A percentile compares a stretch with the other conserved stretches of the same genome.
Evolutionary conservation across 306 rosid genomes (phyloP).

Genomic region (Pyrus bretschneideri): DNA sequence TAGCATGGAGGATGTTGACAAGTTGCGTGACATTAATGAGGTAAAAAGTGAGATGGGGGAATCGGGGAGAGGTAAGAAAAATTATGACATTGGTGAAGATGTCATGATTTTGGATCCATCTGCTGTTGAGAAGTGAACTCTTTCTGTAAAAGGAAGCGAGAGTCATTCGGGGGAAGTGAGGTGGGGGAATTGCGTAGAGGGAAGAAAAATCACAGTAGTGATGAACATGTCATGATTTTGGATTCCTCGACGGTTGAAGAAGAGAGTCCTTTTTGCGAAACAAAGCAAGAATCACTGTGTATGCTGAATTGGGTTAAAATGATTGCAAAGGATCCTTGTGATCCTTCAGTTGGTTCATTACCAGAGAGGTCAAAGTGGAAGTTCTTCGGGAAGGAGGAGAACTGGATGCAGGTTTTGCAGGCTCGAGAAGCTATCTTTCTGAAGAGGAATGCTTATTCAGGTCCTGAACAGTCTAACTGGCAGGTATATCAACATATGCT

Average conservation of each 20-base stretch:
- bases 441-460: conserved; percentile 30
- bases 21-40: background rate
- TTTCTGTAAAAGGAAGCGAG: conserved; percentile 21
- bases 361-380: conserved; percentile 62
- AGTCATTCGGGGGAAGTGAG: conserved; percentile 21
- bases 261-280: conserved; percentile 7
- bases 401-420: conserved; percentile 61
- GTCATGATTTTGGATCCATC: conserved; percentile 28
- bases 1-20: background rate
- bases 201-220: background rate
- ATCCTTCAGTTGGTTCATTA: conserved; percentile 41
- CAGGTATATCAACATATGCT: conserved; percentile 40
- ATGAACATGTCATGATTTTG: conserved; percentile 19
- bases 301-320: conserved; percentile 51
- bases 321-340: conserved; percentile 56
- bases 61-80: conserved; percentile 15
- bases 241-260: conserved; percentile 19
- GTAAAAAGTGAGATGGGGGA: conserved; percentile 18
- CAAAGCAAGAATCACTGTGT: conserved; percentile 23
- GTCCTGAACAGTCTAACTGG: conserved; percentile 37
- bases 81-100: conserved; percentile 6
- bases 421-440: conserved; percentile 47
- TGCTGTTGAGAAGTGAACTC: conserved; percentile 11
- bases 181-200: conserved; percentile 16
- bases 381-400: conserved; percentile 30